Conservation (phyloP, 139 green algal species). For the Micractinium sp. region DNA sequence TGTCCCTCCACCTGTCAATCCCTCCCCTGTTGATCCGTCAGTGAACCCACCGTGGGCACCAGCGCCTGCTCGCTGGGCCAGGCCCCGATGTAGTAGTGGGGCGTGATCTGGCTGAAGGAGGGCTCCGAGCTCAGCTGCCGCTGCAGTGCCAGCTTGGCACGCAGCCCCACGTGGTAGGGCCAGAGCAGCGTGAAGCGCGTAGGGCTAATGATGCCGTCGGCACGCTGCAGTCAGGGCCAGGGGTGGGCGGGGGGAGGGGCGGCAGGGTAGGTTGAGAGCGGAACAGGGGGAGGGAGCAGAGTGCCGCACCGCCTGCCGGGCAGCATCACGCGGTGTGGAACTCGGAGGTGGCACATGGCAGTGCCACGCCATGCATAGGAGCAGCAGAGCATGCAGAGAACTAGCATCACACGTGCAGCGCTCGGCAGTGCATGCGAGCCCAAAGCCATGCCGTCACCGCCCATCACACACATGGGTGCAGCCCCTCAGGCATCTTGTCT, state of each 20-base stretch:
- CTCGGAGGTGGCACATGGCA: too few species aligned
- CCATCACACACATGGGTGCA: neutral
- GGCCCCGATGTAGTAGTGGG: conserved; percentile 44
- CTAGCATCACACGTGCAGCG: neutral
- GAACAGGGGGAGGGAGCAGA: too few species aligned
- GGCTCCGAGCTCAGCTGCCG: conserved; percentile 47
- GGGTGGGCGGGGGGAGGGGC: neutral
- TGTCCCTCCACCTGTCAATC: neutral
- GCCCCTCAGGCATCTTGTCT: neutral
- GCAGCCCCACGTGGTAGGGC: conserved; percentile 67
- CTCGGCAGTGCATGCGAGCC: neutral
- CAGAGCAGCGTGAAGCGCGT: conserved; percentile 46
- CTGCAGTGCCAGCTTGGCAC: conserved; percentile 61
- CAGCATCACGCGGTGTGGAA: too few species aligned
- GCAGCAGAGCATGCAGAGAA: neutral
- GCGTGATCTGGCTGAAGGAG: conserved; percentile 49
- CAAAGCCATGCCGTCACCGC: neutral
- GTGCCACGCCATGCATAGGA: too few species aligned
- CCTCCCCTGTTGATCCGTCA: neutral
- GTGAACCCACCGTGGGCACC: conserved; percentile 46
- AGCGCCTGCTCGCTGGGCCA: conserved; percentile 44
- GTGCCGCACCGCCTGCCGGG: too few species aligned
- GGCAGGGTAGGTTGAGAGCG: too few species aligned
- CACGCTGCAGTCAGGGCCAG: neutral
- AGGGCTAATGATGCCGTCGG: conserved; percentile 46